phyloP scores from a whole-genome alignment of 73 alveolate species.

The Tetrahymena borealis region DNA sequence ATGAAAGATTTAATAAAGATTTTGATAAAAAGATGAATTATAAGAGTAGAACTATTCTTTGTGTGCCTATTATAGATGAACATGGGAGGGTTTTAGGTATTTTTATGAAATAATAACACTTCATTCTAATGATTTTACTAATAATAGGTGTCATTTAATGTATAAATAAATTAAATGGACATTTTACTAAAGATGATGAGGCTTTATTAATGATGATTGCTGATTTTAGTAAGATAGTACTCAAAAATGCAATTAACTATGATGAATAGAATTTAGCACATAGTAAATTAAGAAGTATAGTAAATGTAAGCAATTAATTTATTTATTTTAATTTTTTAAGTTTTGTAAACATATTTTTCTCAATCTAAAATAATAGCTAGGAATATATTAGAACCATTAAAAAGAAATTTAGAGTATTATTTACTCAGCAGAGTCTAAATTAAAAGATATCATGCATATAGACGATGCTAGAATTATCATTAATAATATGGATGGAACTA shows the following conservation, averaged over 20 bases:
- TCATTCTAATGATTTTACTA: neutral
- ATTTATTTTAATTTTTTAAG: no score
- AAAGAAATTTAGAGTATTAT: neutral
- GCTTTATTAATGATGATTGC: slow-evolving; percentile 23
- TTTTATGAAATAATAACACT: slow-evolving; percentile 21
- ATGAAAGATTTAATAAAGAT: slow-evolving; percentile 59
- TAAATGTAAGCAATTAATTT: neutral
- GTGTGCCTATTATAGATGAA: slow-evolving; percentile 43
- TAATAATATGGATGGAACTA: slow-evolving; percentile 30
- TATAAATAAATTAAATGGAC: slow-evolving; percentile 47
- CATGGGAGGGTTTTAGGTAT: neutral
- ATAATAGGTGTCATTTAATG: slow-evolving; percentile 27
- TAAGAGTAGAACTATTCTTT: slow-evolving; percentile 48
- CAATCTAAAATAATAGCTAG: neutral
- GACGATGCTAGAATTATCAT: slow-evolving; percentile 40
- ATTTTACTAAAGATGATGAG: slow-evolving; percentile 49
- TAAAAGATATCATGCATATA: slow-evolving; percentile 26
- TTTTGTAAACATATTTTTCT: no score
- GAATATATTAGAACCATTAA: neutral
- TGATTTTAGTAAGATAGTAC: slow-evolving; percentile 26
- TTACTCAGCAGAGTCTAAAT: slow-evolving; percentile 17
- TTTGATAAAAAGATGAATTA: slow-evolving; percentile 42
- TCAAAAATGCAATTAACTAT: slow-evolving; percentile 31
- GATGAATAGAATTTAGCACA: slow-evolving; percentile 26
- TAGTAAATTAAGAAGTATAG: slow-evolving; percentile 31